A percentile compares a stretch with the other conserved stretches of the same genome.
These are phyloP conservation scores for Mycosphaerelloides madeirae DNA, from an alignment of 2,329 filamentous ascomycete species.

Conservation along the genomic window DNA sequence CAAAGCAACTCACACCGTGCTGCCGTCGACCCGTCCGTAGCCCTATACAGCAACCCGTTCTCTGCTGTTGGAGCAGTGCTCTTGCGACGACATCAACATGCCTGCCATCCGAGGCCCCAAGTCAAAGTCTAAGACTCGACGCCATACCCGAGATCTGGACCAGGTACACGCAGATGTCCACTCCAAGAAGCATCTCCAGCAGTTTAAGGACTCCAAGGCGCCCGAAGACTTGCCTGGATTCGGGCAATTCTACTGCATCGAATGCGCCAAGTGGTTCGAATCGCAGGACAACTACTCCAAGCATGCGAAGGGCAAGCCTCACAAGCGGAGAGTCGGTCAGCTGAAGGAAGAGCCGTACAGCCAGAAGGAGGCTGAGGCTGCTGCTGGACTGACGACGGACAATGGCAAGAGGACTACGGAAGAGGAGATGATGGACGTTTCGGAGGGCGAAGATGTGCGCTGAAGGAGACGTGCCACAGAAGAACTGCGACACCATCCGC, in stretches of 20 bases:
- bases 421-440: slow-evolving; percentile 28
- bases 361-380: slow-evolving; percentile 80
- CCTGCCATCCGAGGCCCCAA: slow-evolving; percentile 47
- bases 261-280: slow-evolving; percentile 97
- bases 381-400: slow-evolving; percentile 65
- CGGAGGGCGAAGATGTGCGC: slow-evolving; percentile 15
- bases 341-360: slow-evolving; percentile 80
- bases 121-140: slow-evolving; percentile 47
- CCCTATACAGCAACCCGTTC: too few relatives aligned
- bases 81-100: slow-evolving; percentile 36
- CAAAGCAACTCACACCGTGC: too few relatives aligned
- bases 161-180: slow-evolving; percentile 81
- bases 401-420: slow-evolving; percentile 48
- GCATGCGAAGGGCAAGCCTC: slow-evolving; percentile 83
- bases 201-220: slow-evolving; percentile 73
- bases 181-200: slow-evolving; percentile 71
- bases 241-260: slow-evolving; percentile 79
- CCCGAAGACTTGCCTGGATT: slow-evolving; percentile 83
- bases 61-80: too few relatives aligned
- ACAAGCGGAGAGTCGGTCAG: slow-evolving; percentile 85
- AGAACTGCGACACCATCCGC: too few relatives aligned
- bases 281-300: slow-evolving; percentile 68
- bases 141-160: slow-evolving; percentile 72
- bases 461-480: slow-evolving; percentile 3
- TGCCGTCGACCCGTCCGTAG: too few relatives aligned